Percentiles rank a stretch among this genome's conserved stretches.
These are phyloP conservation scores for Calocera viscosa DNA, from an alignment of 768 basidiomycete species.

Conservation along the genomic window DNA sequence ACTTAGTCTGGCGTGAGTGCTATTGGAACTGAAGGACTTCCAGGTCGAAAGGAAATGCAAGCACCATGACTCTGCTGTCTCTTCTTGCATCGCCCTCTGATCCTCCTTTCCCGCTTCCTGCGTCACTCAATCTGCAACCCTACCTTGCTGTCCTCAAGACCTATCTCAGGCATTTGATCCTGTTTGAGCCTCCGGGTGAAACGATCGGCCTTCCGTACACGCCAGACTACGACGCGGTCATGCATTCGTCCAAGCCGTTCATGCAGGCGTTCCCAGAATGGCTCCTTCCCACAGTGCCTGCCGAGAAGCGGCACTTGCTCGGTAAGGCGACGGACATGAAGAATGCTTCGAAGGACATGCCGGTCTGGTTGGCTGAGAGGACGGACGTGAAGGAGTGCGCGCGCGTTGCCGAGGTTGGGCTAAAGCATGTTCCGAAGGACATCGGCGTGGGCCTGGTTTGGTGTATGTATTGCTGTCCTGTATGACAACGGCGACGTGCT, in stretches of 20 bases:
- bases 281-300: background rate
- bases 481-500: background rate
- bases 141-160: background rate
- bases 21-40: too few relatives aligned
- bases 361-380: background rate
- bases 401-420: background rate
- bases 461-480: background rate
- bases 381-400: background rate
- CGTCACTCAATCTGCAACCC: background rate
- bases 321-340: background rate
- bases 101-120: background rate
- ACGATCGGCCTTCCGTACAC: conserved; percentile 6
- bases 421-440: conserved; percentile 1
- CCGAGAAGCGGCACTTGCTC: background rate
- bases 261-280: background rate
- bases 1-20: too few relatives aligned
- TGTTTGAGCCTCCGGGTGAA: conserved; percentile 1
- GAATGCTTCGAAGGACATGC: background rate
- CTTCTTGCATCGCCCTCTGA: background rate
- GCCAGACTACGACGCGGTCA: background rate
- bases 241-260: background rate
- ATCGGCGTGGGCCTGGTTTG: background rate
- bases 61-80: background rate
- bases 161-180: background rate
- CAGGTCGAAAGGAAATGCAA: background rate